phyloP scores from a whole-genome alignment of 352 stramenopile species.

The Elongisporangium prolatum region DNA sequence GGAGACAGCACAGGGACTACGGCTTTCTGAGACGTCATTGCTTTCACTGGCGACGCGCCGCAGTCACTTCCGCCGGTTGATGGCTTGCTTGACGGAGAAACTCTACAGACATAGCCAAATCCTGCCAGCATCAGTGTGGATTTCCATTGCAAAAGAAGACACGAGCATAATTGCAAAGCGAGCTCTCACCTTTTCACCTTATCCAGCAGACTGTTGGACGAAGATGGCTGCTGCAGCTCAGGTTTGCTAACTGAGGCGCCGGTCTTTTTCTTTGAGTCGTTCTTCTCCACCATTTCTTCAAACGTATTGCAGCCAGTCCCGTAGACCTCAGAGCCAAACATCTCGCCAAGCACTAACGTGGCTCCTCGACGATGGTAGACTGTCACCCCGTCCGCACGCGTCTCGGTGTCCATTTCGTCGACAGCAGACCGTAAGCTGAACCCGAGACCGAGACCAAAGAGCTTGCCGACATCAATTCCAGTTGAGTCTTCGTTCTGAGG shows the following conservation, averaged over 20 bases:
- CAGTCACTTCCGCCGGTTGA: background rate
- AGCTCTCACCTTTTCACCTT: conserved; percentile 1
- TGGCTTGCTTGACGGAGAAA: background rate
- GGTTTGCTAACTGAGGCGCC: conserved; percentile 17
- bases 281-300: conserved; percentile 84
- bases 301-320: conserved; percentile 50
- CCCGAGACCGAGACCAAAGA: conserved; percentile 72
- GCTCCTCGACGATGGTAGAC: conserved; percentile 84
- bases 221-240: conserved; percentile 14
- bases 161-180: too few species aligned
- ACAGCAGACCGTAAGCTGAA: conserved; percentile 73
- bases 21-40: background rate
- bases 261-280: conserved; percentile 27
- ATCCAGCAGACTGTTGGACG: background rate
- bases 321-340: conserved; percentile 63
- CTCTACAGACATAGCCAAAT: conserved; percentile 9
- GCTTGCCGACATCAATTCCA: conserved; percentile 4
- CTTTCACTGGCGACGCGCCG: conserved; percentile 9
- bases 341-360: conserved; percentile 54
- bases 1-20: background rate
- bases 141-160: conserved; percentile 10
- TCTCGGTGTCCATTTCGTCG: conserved; percentile 77
- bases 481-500: conserved; percentile 4
- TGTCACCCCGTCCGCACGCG: conserved; percentile 73
- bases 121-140: background rate